These are phyloP conservation scores for Escovopsis weberi DNA, from an alignment of 2,329 filamentous ascomycete genomes.

Conservation along the genomic window DNA sequence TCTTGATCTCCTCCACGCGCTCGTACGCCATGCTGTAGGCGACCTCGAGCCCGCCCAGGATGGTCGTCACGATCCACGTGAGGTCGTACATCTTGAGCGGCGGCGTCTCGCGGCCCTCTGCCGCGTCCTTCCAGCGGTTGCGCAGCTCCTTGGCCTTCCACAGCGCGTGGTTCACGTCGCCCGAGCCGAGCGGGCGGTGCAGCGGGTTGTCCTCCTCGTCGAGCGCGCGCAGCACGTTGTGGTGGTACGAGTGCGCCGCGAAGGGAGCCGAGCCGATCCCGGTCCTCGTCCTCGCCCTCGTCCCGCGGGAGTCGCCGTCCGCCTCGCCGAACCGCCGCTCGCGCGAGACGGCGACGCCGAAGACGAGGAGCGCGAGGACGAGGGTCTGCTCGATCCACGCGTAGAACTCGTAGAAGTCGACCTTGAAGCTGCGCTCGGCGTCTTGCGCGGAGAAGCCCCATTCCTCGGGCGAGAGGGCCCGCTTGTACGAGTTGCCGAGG, in stretches of 20 bases:
- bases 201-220: slow-evolving; percentile 43
- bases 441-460: slow-evolving; percentile 24
- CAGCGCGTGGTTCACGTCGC: slow-evolving; percentile 42
- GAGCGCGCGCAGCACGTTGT: slow-evolving; percentile 51
- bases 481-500: slow-evolving; percentile 40
- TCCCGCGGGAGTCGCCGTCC: too few species aligned
- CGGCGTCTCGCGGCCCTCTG: slow-evolving; percentile 26
- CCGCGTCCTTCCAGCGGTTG: slow-evolving; percentile 58
- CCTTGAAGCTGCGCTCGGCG: slow-evolving; percentile 57
- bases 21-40: slow-evolving; percentile 37
- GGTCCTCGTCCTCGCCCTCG: not conserved
- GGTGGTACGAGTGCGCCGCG: slow-evolving; percentile 46
- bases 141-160: slow-evolving; percentile 53
- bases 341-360: slow-evolving; percentile 37
- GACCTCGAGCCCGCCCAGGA: slow-evolving; percentile 44
- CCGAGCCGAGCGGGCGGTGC: slow-evolving; percentile 36
- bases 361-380: slow-evolving; percentile 50
- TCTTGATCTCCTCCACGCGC: slow-evolving; percentile 22
- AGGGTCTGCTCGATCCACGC: slow-evolving; percentile 56
- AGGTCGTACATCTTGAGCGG: slow-evolving; percentile 46
- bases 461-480: slow-evolving; percentile 27
- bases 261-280: not conserved
- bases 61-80: slow-evolving; percentile 39
- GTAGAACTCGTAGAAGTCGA: slow-evolving; percentile 68
- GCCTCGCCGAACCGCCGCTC: not conserved